Evolutionary conservation across 257 asterid genomes (phyloP), one percentile per base, ranked within the genome.

Genomic region (Cruciata laevipes): DNA sequence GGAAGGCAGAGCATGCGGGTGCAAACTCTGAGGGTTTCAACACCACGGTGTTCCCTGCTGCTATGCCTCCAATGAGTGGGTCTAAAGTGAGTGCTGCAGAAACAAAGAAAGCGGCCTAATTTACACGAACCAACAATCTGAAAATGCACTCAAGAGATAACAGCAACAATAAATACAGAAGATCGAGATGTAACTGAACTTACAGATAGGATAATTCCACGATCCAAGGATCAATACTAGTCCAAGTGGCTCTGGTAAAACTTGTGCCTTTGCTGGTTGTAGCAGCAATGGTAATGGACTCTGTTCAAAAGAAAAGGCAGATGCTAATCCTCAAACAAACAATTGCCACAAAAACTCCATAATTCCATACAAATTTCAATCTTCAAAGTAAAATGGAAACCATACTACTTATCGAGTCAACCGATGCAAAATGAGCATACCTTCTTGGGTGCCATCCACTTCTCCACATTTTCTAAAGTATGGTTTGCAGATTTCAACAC

Each of bases 401-500:
- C 38, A 24, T 37, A 24, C 18, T 14, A 5, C 20, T 31, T 49
- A 7, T 51, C 3, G 32, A 68, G 23, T 70, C 37, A 11, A 24
- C 11, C 1, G 3, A 33, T 44, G 32, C 47, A 52, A 33, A 14
- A 20, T 16, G 7, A 37, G 38, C 12, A 1, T n/a, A 89, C 98
- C 96, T 86, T 89, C 72, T 87, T 86, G 30, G 89, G 88, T 65
- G 88, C 87, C 88, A 89, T 83, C 98, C 98, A 93, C 78, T 80
- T 75, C 64, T 84, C 81, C 59, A 93, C 61, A 70, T 77, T 73
- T 21, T 30, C 72, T 81, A 90, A 75, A 32, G 95, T 30, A 55
- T 80, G 23, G 1, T 68, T 78, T 0, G 86, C 96, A 24, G 96
- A 85, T 85, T 83, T 88, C 74, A 79, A 85, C 80, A 88, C 85